Base-by-base conservation (phyloP, 2,329 filamentous ascomycete genomes). In the Stagonosporopsis vannaccii region DNA sequence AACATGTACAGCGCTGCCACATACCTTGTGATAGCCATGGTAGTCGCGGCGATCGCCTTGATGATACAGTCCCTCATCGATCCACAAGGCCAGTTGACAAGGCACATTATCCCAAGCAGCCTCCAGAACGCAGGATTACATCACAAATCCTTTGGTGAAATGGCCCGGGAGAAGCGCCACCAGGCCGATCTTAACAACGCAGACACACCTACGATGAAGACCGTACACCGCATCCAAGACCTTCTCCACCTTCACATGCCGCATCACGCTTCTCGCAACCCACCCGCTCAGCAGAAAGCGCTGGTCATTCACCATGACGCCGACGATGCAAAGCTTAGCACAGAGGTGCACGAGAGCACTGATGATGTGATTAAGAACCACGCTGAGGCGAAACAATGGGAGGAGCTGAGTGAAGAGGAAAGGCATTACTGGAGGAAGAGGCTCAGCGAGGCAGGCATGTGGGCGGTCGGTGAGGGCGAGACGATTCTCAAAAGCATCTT, bases 391-490 rank as follows among this genome's bases (percentile, higher is more conserved):
- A 86, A 82, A 74, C 79, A 82, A 51, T 96, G 91, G 90, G 87
- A 92, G 54, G 85, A 92, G 56, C 76, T 96, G 40, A 80, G 80
- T 6, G 79, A 82, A 12, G 77, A 84, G 50, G 85, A 93, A 74
- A 85, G 85, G 72, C 77, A 80, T 47, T 78, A 80, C 17, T 96
- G 92, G 92, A 91, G 87, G 77, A 76, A 84, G 63, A 85, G 83
- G 69, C 81, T 96, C 32, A 80, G 81, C 51, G 82, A 87, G 51
- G 87, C 90, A 0, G 91, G 91, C 0, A 85, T 92, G 61, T 96
- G 91, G 91, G 85, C 85, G n/a, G 87, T 88, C 70, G 82, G 85
- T 33, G 90, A 94, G 81, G 90, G 90, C 2, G 91, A 94, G 79
- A 82, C 81, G 9, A 85, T 95, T 26, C 84, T 96, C 64, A 87